Percentiles rank a stretch among this genome's conserved stretches.
Evolutionary conservation across 2,329 filamentous ascomycete species (phyloP).

Genomic region (Alternaria conjuncta): DNA sequence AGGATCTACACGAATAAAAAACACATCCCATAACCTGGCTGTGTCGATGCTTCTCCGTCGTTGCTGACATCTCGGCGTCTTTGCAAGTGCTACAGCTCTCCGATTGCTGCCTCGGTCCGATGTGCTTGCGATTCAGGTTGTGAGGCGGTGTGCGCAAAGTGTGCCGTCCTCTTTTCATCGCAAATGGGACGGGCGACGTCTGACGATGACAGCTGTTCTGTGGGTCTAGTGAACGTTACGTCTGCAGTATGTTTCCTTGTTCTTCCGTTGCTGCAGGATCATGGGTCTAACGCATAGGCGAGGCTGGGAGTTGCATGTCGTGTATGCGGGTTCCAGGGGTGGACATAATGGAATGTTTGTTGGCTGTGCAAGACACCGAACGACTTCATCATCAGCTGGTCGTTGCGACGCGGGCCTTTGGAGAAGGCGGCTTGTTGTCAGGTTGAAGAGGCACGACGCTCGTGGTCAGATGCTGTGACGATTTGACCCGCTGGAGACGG

Average conservation of each 20-base stretch:
- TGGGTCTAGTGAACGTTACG: neutral
- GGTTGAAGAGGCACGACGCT: neutral
- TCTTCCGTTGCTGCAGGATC: neutral
- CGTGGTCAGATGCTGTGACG: constrained; percentile 7
- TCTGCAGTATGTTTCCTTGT: neutral
- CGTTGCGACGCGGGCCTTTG: neutral
- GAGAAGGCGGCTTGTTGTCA: neutral
- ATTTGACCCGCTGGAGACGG: constrained; percentile 11
- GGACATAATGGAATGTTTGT: constrained; percentile 5
- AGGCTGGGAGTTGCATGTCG: constrained; percentile 8
- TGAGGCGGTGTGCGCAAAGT: constrained; percentile 2
- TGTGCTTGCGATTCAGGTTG: neutral
- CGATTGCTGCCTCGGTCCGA: neutral
- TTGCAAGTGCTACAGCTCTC: neutral
- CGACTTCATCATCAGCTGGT: neutral
- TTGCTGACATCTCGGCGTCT: neutral
- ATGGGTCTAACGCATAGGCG: constrained; percentile 6
- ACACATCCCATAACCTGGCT: neutral
- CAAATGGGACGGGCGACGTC: neutral
- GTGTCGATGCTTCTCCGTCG: neutral
- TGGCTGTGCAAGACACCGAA: neutral
- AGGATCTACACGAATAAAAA: neutral
- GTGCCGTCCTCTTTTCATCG: neutral
- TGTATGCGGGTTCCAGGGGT: constrained; percentile 16
- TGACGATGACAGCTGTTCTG: neutral